These are phyloP conservation scores for Tricholoma sp. DNA, from an alignment of 768 basidiomycete genomes.

Conservation along the genomic window DNA sequence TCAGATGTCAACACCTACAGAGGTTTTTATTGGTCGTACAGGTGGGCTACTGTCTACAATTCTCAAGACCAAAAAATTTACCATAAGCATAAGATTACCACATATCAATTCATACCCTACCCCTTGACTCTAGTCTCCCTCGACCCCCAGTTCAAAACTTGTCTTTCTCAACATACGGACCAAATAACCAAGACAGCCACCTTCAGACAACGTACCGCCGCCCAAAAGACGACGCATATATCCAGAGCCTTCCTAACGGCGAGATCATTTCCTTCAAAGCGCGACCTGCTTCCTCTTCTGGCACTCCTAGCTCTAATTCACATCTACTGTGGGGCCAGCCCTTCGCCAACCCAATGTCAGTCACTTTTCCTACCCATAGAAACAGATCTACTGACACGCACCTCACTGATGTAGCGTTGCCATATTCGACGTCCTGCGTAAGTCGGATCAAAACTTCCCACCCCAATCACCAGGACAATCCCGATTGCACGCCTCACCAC, in stretches of 20 bases:
- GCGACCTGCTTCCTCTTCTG: slow-evolving; percentile 5
- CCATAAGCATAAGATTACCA: slow-evolving; percentile 80
- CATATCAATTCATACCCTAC: slow-evolving; percentile 73
- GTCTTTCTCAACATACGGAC: slow-evolving; percentile 88
- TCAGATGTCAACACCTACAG: slow-evolving; percentile 31
- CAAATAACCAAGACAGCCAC: slow-evolving; percentile 79
- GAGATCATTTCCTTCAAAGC: slow-evolving; percentile 72
- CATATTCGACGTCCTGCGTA: slow-evolving; percentile 69
- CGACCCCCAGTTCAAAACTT: slow-evolving; percentile 66
- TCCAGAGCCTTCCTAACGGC: slow-evolving; percentile 77
- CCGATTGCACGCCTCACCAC: slow-evolving; percentile 9
- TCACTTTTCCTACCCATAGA: slow-evolving; percentile 1
- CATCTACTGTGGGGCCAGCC: slow-evolving; percentile 52
- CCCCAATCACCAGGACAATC: too few species aligned
- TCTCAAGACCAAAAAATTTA: not conserved
- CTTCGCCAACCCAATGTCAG: slow-evolving; percentile 69
- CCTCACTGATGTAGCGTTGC: slow-evolving; percentile 60
- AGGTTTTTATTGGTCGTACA: slow-evolving; percentile 48
- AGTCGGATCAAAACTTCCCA: slow-evolving; percentile 1
- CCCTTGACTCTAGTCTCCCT: slow-evolving; percentile 22
- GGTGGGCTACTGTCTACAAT: too few species aligned
- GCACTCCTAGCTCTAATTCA: slow-evolving; percentile 14
- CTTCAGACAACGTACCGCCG: slow-evolving; percentile 69
- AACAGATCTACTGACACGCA: not conserved
- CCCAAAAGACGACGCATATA: slow-evolving; percentile 75